Conservation (phyloP, 2,329 filamentous ascomycete genomes). For the Pseudopithomyces chartarum region DNA sequence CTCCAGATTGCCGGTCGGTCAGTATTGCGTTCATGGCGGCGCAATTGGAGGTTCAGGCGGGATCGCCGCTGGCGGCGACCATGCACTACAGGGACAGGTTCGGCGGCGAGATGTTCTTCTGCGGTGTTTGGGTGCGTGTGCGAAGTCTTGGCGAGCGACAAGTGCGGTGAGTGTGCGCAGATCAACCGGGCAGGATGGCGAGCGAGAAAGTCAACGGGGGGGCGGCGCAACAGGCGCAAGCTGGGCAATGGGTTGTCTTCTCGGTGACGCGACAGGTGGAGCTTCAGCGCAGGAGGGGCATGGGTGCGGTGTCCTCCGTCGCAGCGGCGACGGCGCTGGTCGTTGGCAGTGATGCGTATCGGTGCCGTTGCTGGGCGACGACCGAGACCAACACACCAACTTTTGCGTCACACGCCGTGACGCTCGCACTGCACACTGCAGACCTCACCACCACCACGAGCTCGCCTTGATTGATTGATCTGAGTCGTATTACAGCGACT, state of each 20-base stretch:
- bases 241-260: neutral
- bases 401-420: conserved; percentile 4
- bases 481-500: neutral
- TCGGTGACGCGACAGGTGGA: conserved; percentile 1
- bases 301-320: neutral
- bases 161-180: conserved; percentile 17
- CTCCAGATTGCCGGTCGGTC: conserved; percentile 81
- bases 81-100: conserved; percentile 27
- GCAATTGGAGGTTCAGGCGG: conserved; percentile 31
- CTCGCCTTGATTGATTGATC: neutral
- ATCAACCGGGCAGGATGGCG: neutral
- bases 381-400: conserved; percentile 10
- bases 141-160: conserved; percentile 24
- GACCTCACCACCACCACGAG: conserved; percentile 10
- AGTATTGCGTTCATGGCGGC: conserved; percentile 73
- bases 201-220: neutral
- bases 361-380: conserved; percentile 11
- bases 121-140: conserved; percentile 16
- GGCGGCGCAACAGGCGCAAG: neutral
- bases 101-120: conserved; percentile 7
- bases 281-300: neutral
- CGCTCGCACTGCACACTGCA: neutral
- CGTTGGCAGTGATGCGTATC: conserved; percentile 7
- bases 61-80: conserved; percentile 31
- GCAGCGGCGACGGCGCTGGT: neutral